Evolutionary conservation across 306 rosid species (phyloP), one percentile per base, ranked within the genome.

Genomic region (Betula pendula): DNA sequence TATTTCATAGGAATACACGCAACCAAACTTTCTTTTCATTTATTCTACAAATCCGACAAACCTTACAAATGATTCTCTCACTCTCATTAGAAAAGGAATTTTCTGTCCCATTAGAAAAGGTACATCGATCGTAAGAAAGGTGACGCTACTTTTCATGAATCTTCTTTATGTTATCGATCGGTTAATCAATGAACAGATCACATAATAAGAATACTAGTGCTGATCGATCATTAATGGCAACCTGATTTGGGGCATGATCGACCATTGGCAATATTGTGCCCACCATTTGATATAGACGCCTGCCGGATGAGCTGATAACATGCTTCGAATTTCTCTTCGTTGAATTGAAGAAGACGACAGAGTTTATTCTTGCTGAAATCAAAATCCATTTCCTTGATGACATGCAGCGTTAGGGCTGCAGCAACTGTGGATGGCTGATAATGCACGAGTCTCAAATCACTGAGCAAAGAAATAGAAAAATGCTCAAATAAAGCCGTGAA

Each of bases 401-500:
- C 48, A 3, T 10, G 48, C 44, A 66, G 17, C 22, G 70, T 4
- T 19, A 66, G 3, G 70, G 70, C 47, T 8, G 47, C 70, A 66
- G 70, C 45, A 66, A 38, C 44, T 19, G 38, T 24, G 24, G 70
- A 66, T 38, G 70, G 27, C 48, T 2, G 48, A 38, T 66, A n/a
- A 9, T 66, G 29, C 24, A 35, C 48, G 3, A 66, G 12, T 66
- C 45, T 19, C 19, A n/a, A 38, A 66, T 66, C 48, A 19, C 15
- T 4, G 9, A 66, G 48, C 29, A 66, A 13, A 66, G 70, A 66
- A 66, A 66, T 24, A 17, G 12, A 12, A 38, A 10, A 42, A 66
- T 38, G 70, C 48, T 66, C 45, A 38, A 66, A 66, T 7, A 66
- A 19, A 8, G 70, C 25, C 4, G 70, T 35, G 70, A 66, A 66